Percentiles rank a stretch among this genome's conserved stretches.
Conservation (phyloP, 2,329 filamentous ascomycete species). For the Ceratocystis alfenasii region DNA sequence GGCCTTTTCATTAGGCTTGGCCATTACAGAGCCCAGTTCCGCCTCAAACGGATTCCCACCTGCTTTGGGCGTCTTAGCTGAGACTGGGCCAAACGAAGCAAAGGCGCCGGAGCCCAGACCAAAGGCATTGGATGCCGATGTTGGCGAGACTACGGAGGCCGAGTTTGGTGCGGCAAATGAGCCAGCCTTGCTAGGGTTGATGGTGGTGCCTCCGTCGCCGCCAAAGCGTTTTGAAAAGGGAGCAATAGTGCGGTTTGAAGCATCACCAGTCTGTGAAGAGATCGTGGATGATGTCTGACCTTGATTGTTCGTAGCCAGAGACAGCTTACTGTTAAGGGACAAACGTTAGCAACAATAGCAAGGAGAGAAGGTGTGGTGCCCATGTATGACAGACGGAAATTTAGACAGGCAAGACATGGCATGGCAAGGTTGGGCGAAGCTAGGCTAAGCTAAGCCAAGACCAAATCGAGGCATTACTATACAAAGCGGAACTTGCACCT, state of each 20-base stretch:
- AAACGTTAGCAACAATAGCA: not conserved
- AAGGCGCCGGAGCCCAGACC: conserved; percentile 91
- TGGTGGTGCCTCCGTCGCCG: conserved; percentile 42
- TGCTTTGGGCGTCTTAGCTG: conserved; percentile 73
- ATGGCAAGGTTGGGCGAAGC: not conserved
- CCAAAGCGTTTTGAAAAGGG: conserved; percentile 63
- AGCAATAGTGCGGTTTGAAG: conserved; percentile 48
- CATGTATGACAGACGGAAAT: too few species aligned
- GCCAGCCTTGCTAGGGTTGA: conserved; percentile 64
- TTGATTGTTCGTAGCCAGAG: conserved; percentile 61
- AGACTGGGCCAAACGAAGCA: conserved; percentile 60
- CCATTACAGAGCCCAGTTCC: conserved; percentile 40
- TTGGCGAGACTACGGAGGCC: conserved; percentile 61
- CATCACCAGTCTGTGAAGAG: conserved; percentile 34
- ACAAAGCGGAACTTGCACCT: not conserved
- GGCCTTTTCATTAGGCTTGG: conserved; percentile 26
- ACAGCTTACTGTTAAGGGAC: conserved; percentile 60
- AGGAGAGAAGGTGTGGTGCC: not conserved
- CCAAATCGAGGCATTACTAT: not conserved
- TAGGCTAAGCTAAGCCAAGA: not conserved
- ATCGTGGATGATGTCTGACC: conserved; percentile 41
- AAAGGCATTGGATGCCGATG: conserved; percentile 71
- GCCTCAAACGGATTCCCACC: conserved; percentile 70
- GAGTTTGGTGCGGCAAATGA: conserved; percentile 67
- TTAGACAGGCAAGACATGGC: not conserved